phyloP scores from a whole-genome alignment of 2,329 filamentous ascomycete species.

The Lasiodiplodia hormozganensis region DNA sequence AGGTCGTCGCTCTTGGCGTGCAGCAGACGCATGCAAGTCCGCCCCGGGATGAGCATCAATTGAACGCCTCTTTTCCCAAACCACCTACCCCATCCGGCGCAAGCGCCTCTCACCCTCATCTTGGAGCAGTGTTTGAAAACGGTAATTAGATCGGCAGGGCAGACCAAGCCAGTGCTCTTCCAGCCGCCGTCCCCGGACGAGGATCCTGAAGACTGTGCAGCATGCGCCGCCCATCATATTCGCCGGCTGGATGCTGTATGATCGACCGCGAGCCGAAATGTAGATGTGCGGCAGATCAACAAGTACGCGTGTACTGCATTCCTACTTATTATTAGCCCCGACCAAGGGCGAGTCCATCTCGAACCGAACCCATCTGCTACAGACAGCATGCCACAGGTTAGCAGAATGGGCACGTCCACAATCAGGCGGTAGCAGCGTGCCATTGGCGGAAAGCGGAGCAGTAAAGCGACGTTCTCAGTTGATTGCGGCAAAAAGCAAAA shows the following conservation, averaged over 20 bases:
- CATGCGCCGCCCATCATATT: constrained; percentile 6
- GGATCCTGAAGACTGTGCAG: constrained; percentile 17
- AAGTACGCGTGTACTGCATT: constrained; percentile 16
- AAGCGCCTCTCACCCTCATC: neutral
- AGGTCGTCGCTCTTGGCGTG: constrained; percentile 16
- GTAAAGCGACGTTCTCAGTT: constrained; percentile 1
- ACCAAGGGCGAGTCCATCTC: neutral
- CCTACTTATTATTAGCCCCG: constrained; percentile 4
- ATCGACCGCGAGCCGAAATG: constrained; percentile 20
- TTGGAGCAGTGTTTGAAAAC: constrained; percentile 13
- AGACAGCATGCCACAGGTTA: neutral
- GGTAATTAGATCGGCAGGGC: constrained; percentile 25
- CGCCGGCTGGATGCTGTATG: constrained; percentile 8
- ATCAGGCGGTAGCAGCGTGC: neutral
- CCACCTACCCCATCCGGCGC: constrained; percentile 1
- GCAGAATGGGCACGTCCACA: neutral
- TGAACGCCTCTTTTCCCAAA: neutral
- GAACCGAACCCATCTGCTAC: neutral
- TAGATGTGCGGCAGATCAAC: constrained; percentile 22
- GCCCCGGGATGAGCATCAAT: constrained; percentile 9
- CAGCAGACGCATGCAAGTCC: constrained; percentile 18
- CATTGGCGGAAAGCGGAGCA: neutral
- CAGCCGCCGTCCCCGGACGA: neutral
- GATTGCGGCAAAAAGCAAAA: constrained; percentile 12
- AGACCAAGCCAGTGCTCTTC: constrained; percentile 19